Evolutionary conservation across 495 filamentous ascomycete genomes (phyloP), one percentile per base, ranked within the genome.

Genomic region (Pyrenopolyporus hunteri): DNA sequence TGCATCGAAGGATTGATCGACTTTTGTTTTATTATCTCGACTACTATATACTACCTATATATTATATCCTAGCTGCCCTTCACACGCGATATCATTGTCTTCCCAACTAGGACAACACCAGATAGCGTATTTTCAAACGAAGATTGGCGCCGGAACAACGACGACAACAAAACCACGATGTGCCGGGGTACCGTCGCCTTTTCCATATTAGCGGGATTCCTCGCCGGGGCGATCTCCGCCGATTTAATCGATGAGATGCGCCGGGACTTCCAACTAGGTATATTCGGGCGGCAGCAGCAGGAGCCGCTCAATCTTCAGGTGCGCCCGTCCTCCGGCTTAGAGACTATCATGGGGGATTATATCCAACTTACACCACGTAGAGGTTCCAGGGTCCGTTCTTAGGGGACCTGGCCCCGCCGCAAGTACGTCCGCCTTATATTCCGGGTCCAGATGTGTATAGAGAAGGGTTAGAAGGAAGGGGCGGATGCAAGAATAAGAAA

Each of bases 201-300:
- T 28, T 64, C 55, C 36, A 57, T 70, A 23, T 43, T 64, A 31
- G 50, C 63, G 35, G 54, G 39, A 23, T 43, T 72, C 31, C 10
- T 53, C 19, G 56, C 28, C 3, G 59, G 62, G 6, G 61, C 47
- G 1, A 36, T 51, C 52, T 63, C 60, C 9, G 58, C 52, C 46
- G 55, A 59, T 13, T 17, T 63, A 7, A 28, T 55, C 9, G 37
- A 58, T 11, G 49, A 70, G 22, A 59, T 70, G 6, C 66, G 62
- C 36, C 52, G 54, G 16, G 63, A 68, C 32, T 52, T 66, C 31
- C 40, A 42, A 1, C 48, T 61, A 59, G 60, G 56, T n/a, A 22
- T 71, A 6, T 68, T 59, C 40, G 57, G 19, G 35, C 57, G 60
- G 36, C 69, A 42, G n/a, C n/a, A 65, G 57, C 26, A 48, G 10